Evolutionary conservation across 108 stramenopile species (phyloP), one percentile per base, ranked within the genome.

Genomic region (Skeletonema potamos): DNA sequence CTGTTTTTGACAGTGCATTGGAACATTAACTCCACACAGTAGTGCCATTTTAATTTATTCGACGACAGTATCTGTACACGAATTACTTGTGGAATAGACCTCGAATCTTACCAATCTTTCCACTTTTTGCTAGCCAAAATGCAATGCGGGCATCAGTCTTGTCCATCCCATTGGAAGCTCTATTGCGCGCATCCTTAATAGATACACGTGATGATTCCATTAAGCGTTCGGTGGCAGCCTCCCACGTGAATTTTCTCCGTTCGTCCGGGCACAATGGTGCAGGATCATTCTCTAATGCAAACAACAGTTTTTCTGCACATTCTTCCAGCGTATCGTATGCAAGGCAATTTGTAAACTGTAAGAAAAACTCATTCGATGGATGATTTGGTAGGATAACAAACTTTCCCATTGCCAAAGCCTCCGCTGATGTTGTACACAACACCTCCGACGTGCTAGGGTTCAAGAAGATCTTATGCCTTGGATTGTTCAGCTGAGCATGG

Each of bases 391-490:
- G 72, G 54, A 96, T 78, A 20, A 89, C 93, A 75, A 92, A 97
- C 73, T 97, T 97, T 22, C 93, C 95, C 97, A 98, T 98, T 27
- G 97, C 97, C 60, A 98, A 63, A 15, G 97, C 97, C 73, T 98
- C 97, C 7, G 96, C 97, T 36, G 89, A 85, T 13, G 97, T 97
- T 2, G 97, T 98, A 77, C 96, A 97, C 51, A 98, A 66, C 1
- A 98, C 97, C 82, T 98, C 97, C 4, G 89, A 84, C 20, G 91
- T 81, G 54, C 90, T 92, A 11, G 92, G 91, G 71, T 98, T 98
- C 32, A 98, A 54, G 56, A 98, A 96, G 24, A 97, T 93, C 67
- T 94, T 90, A 77, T 96, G 88, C 0, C 69, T 74, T 44, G 84
- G 72, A 61, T 82, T 86, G 54, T 88, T 76, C 10, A 98, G 70